These are phyloP conservation scores for Tulasnella sp. DNA, from an alignment of 768 basidiomycete genomes.

Conservation along the genomic window DNA sequence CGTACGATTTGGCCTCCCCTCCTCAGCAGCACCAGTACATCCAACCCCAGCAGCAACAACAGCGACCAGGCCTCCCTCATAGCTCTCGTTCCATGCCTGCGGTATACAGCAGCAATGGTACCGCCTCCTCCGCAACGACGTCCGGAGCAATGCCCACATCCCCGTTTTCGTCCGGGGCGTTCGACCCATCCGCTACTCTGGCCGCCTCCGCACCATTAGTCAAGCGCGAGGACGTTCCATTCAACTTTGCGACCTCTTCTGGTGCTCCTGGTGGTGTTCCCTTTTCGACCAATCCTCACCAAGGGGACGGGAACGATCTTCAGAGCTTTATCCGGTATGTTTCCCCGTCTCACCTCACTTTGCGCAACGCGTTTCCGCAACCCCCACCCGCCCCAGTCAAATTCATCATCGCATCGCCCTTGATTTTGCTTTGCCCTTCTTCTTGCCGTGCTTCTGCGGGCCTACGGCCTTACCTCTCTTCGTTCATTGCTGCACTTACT, in stretches of 20 bases:
- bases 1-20: conserved; percentile 49
- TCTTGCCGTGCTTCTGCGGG: background rate
- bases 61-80: conserved; percentile 41
- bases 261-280: background rate
- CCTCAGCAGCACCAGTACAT: conserved; percentile 58
- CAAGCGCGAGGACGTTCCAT: conserved; percentile 33
- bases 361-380: conserved; percentile 21
- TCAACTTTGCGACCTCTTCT: conserved; percentile 24
- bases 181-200: conserved; percentile 22
- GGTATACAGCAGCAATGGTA: conserved; percentile 17
- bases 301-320: conserved; percentile 29
- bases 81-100: conserved; percentile 24
- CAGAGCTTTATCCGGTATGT: conserved; percentile 36
- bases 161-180: conserved; percentile 21
- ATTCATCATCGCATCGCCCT: conserved; percentile 24
- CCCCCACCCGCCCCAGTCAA: background rate
- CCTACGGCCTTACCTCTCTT: conserved; percentile 21
- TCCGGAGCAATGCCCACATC: conserved; percentile 20
- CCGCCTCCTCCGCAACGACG: conserved; percentile 24
- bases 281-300: conserved; percentile 17
- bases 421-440: background rate
- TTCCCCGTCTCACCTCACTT: conserved; percentile 7
- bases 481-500: conserved; percentile 5
- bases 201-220: conserved; percentile 32
- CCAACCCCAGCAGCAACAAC: conserved; percentile 54